Conservation (phyloP, 2,329 filamentous ascomycete genomes). For the Talaromyces sp. region DNA sequence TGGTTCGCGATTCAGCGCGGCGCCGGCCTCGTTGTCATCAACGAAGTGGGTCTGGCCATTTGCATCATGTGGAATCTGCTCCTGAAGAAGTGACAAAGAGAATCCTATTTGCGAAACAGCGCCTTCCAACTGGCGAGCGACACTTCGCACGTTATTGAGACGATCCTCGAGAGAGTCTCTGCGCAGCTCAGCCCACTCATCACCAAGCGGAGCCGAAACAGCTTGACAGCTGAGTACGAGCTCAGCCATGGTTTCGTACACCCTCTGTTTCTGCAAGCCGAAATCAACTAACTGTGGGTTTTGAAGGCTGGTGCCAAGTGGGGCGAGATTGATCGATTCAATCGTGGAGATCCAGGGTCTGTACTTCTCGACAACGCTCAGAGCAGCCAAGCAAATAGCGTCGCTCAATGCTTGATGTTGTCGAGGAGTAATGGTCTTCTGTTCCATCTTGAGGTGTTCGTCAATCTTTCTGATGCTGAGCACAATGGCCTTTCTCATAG, state of each 20-base stretch:
- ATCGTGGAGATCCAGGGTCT: conserved; percentile 84
- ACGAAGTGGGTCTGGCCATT: conserved; percentile 30
- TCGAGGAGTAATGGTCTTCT: conserved; percentile 75
- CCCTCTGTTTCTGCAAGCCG: conserved; percentile 81
- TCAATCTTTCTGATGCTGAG: conserved; percentile 82
- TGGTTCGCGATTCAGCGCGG: conserved; percentile 32
- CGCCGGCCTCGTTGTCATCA: conserved; percentile 26
- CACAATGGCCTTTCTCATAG: conserved; percentile 79
- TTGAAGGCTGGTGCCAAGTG: conserved; percentile 71
- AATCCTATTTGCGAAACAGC: conserved; percentile 84
- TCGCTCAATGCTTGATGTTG: conserved; percentile 79
- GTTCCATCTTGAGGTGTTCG: conserved; percentile 70
- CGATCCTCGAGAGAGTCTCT: conserved; percentile 86
- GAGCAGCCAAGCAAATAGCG: conserved; percentile 71
- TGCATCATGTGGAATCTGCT: conserved; percentile 62
- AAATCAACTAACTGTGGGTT: conserved; percentile 86
- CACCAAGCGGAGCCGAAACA: conserved; percentile 83
- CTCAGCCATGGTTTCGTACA: conserved; percentile 91
- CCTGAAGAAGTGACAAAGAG: conserved; percentile 79
- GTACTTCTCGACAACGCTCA: conserved; percentile 81
- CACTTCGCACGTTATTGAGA: conserved; percentile 72
- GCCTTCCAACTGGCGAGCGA: conserved; percentile 75
- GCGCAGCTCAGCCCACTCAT: conserved; percentile 93
- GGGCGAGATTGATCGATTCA: conserved; percentile 85
- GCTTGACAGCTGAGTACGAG: conserved; percentile 82